Conservation (phyloP, 192 early-diverging fungal species). For the Podila verticillata region DNA sequence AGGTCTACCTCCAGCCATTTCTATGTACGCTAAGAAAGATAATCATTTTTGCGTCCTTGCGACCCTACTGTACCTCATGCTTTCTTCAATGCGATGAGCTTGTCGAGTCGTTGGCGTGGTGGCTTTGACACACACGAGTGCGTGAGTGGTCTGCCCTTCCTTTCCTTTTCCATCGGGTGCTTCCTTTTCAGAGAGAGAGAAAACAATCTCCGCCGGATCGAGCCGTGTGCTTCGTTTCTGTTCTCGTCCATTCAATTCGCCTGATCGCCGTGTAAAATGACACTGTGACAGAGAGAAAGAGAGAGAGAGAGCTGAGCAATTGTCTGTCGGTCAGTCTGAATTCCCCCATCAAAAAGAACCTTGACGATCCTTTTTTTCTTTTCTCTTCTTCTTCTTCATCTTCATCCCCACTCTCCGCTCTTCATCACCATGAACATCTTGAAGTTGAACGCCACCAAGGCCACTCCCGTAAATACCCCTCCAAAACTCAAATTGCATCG, state of each 20-base stretch:
- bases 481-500: background rate
- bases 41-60: too few species aligned
- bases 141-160: too few species aligned
- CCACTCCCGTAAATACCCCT: constrained; percentile 31
- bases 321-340: too few species aligned
- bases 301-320: background rate
- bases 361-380: background rate
- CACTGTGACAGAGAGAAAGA: too few species aligned
- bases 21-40: too few species aligned
- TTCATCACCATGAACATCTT: constrained; percentile 45
- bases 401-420: background rate
- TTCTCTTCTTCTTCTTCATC: constrained; percentile 5
- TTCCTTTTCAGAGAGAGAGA: constrained; percentile 15
- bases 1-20: too few species aligned
- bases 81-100: too few species aligned
- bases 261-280: background rate
- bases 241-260: background rate
- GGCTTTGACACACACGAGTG: too few species aligned
- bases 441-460: constrained; percentile 53
- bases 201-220: constrained; percentile 4
- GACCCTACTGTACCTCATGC: too few species aligned
- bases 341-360: constrained; percentile 1
- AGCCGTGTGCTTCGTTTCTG: constrained; percentile 22
- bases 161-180: too few species aligned
- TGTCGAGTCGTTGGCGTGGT: too few species aligned